Evolutionary conservation across 1,139 yeast genomes (phyloP).

Genomic region (Hyphopichia khmerensis): DNA sequence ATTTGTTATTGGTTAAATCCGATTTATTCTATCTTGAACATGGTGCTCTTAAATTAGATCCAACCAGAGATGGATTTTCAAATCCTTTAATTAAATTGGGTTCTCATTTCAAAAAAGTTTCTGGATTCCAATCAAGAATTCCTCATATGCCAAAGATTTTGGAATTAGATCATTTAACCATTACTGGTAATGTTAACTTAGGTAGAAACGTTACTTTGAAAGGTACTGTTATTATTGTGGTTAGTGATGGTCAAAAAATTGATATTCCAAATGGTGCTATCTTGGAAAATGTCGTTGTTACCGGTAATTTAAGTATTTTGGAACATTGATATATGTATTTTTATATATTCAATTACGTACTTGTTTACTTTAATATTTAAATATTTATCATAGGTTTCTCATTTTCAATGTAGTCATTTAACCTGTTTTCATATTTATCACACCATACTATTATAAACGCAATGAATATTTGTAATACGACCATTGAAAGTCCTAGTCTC

Average conservation of each 20-base stretch:
- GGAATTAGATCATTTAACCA: slow-evolving; percentile 95
- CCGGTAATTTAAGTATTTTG: slow-evolving; percentile 92
- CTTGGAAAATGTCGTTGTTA: slow-evolving; percentile 93
- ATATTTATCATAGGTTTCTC: background rate
- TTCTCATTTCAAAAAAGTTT: slow-evolving; percentile 92
- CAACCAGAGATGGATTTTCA: slow-evolving; percentile 79
- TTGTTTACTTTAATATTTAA: too few species aligned
- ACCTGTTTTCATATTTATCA: background rate
- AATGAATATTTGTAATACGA: background rate
- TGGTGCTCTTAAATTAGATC: slow-evolving; percentile 84
- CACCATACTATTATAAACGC: background rate
- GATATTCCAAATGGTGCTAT: slow-evolving; percentile 96
- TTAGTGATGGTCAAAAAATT: slow-evolving; percentile 95
- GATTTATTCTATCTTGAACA: slow-evolving; percentile 89
- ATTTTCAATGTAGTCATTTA: background rate
- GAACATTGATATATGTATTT: slow-evolving; percentile 59
- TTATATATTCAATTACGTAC: too few species aligned
- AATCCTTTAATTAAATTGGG: slow-evolving; percentile 96
- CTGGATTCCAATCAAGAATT: slow-evolving; percentile 85
- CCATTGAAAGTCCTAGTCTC: background rate
- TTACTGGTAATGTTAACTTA: slow-evolving; percentile 91
- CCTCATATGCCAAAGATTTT: slow-evolving; percentile 95
- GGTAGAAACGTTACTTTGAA: slow-evolving; percentile 90
- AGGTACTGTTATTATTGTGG: slow-evolving; percentile 96
- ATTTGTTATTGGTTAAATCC: slow-evolving; percentile 90